Conservation (phyloP, 2,329 filamentous ascomycete species). For the Chaetomiaceae sp. region DNA sequence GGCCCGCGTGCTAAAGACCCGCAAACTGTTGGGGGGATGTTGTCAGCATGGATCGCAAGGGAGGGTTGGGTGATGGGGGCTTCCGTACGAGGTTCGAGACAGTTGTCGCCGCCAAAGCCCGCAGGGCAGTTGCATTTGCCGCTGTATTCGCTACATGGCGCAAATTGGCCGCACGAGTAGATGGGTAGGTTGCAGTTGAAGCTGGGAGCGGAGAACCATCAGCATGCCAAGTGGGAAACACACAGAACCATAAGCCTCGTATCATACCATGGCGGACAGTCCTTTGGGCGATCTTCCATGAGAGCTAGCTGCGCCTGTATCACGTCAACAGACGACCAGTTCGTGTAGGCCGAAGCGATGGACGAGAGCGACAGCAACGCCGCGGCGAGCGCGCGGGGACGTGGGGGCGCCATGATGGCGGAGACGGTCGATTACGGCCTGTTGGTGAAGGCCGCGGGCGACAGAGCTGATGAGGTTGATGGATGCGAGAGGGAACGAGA, state of each 20-base stretch:
- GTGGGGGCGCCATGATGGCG: conserved; percentile 38
- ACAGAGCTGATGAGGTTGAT: not conserved
- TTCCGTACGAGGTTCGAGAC: conserved; percentile 67
- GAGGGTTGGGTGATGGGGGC: not conserved
- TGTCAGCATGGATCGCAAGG: conserved; percentile 3
- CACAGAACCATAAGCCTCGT: conserved; percentile 44
- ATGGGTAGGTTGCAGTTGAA: conserved; percentile 97
- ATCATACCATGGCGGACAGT: conserved; percentile 70
- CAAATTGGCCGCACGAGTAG: conserved; percentile 87
- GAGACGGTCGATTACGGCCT: conserved; percentile 4
- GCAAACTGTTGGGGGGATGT: conserved; percentile 56
- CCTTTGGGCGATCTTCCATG: conserved; percentile 67
- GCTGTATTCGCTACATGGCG: conserved; percentile 80
- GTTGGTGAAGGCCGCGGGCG: not conserved
- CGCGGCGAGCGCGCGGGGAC: conserved; percentile 37
- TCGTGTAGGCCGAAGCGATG: conserved; percentile 39
- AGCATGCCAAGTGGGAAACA: conserved; percentile 11
- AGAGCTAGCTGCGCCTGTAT: conserved; percentile 64
- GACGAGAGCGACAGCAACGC: conserved; percentile 39
- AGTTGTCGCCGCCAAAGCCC: conserved; percentile 93
- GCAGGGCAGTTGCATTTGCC: conserved; percentile 90
- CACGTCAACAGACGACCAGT: conserved; percentile 58
- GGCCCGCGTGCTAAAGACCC: conserved; percentile 79
- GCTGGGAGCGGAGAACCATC: conserved; percentile 43
- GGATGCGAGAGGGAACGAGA: not conserved